phyloP scores from a whole-genome alignment of 805 yeast genomes.

The Scheffersomyces coipomensis region DNA sequence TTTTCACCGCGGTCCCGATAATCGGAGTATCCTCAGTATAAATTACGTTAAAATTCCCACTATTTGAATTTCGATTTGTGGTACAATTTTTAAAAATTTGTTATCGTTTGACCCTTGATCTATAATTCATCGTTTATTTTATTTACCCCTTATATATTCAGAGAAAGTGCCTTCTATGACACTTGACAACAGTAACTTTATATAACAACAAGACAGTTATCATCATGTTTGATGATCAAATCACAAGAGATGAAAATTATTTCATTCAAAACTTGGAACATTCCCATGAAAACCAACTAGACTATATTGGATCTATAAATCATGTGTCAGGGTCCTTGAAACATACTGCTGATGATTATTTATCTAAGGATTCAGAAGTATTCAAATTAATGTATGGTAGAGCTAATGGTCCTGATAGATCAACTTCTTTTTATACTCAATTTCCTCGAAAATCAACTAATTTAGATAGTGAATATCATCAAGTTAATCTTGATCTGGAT shows the following conservation, averaged over 20 bases:
- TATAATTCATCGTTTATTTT: too few species aligned
- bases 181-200: too few species aligned
- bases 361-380: neutral
- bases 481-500: slow-evolving; percentile 12
- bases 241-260: slow-evolving; percentile 14
- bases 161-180: too few species aligned
- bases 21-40: too few species aligned
- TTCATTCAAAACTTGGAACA: slow-evolving; percentile 3
- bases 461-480: slow-evolving; percentile 17
- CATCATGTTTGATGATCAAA: slow-evolving; percentile 13
- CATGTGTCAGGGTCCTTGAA: neutral
- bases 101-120: too few species aligned
- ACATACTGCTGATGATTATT: neutral
- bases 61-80: too few species aligned
- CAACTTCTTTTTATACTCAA: slow-evolving; percentile 12
- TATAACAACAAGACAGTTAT: too few species aligned
- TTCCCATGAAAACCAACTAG: neutral
- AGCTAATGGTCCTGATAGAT: slow-evolving; percentile 7
- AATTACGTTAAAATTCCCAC: too few species aligned
- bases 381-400: neutral
- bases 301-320: neutral
- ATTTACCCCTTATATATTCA: too few species aligned
- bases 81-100: too few species aligned
- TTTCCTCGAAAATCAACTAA: slow-evolving; percentile 17
- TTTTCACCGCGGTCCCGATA: too few species aligned